phyloP scores from a whole-genome alignment of 2,329 filamentous ascomycete genomes.

The Emericellopsis atlantica region DNA sequence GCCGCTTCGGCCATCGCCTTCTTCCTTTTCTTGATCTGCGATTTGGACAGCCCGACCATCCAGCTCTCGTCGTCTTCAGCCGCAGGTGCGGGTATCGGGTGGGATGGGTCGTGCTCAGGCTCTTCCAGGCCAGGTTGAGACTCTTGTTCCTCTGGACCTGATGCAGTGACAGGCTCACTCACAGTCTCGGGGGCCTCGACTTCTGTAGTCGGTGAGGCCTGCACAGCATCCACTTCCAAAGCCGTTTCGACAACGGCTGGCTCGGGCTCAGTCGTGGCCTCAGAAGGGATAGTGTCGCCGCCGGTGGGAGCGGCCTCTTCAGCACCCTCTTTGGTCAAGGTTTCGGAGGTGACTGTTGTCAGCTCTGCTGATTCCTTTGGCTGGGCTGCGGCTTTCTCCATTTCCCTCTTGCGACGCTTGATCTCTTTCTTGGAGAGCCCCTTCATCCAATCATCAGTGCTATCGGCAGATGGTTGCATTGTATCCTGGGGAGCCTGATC shows the following conservation, averaged over 20 bases:
- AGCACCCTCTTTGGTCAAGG: no score
- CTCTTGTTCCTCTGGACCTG: no score
- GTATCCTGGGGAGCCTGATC: neutral
- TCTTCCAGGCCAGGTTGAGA: neutral
- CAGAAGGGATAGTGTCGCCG: no score
- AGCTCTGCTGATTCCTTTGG: neutral
- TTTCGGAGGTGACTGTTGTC: no score
- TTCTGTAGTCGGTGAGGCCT: neutral
- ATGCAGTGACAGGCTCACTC: no score
- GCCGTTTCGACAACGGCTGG: neutral
- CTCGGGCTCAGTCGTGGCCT: neutral
- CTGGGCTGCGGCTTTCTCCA: conserved; percentile 2
- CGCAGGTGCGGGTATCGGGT: neutral
- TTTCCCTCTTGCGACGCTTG: conserved; percentile 14
- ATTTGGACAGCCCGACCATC: conserved; percentile 7
- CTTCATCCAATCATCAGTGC: conserved; percentile 3
- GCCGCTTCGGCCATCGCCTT: neutral
- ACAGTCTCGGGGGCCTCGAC: neutral
- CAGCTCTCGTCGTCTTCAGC: neutral
- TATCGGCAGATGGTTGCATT: conserved; percentile 2
- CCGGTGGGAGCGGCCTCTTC: no score
- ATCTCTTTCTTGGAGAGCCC: conserved; percentile 11
- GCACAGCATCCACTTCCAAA: neutral
- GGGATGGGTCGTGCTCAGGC: neutral
- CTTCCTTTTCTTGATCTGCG: conserved; percentile 7